Conservation (phyloP, 202 grass and related monocot species). For the Carex arenaria region DNA sequence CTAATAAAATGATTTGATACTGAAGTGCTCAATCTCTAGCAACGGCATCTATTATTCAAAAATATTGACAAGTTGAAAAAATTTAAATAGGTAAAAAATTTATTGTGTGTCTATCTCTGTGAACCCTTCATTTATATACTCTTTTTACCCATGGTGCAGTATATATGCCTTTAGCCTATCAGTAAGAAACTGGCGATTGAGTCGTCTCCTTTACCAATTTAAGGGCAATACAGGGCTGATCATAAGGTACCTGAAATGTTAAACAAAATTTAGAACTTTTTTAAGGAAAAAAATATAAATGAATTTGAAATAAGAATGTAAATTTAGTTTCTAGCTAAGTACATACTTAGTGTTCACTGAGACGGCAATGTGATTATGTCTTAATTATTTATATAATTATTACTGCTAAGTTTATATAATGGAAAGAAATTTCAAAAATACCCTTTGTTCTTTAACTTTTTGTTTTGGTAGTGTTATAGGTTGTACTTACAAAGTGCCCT, state of each 20-base stretch:
- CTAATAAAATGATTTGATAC: neutral
- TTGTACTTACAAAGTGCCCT: slow-evolving; percentile 67
- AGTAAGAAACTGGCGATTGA: slow-evolving; percentile 31
- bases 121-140: neutral
- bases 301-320: neutral
- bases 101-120: neutral
- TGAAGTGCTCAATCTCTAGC: neutral
- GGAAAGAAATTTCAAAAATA: neutral
- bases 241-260: slow-evolving; percentile 48
- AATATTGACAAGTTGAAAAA: neutral
- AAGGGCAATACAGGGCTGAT: slow-evolving; percentile 51
- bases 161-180: neutral
- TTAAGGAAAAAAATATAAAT: neutral
- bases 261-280: neutral
- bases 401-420: neutral
- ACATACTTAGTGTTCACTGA: neutral
- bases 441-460: neutral
- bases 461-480: neutral
- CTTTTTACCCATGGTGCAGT: neutral
- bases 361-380: neutral
- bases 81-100: neutral
- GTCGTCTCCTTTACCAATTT: slow-evolving; percentile 42
- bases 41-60: neutral
- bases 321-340: neutral
- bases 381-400: neutral